Conservation (phyloP, 306 rosid genomes). For the Quercus rubra region DNA sequence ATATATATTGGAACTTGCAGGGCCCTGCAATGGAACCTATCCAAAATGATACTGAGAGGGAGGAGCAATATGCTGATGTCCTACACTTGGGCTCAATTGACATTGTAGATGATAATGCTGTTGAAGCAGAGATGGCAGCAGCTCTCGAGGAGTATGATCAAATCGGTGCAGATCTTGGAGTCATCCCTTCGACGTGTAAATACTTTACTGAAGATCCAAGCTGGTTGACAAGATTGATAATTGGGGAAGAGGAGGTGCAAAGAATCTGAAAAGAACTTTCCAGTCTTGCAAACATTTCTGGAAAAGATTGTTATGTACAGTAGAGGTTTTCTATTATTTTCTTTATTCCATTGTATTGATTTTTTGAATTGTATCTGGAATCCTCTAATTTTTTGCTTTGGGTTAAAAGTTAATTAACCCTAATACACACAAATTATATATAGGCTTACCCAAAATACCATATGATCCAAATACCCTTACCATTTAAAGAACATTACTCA, state of each 20-base stretch:
- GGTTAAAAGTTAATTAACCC: too few relatives aligned
- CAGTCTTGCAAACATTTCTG: neutral
- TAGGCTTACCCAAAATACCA: too few relatives aligned
- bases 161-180: conserved; percentile 82
- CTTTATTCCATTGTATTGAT: neutral
- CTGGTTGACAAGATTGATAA: conserved; percentile 88
- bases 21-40: conserved; percentile 70
- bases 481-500: too few relatives aligned
- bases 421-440: too few relatives aligned
- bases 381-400: too few relatives aligned
- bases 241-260: conserved; percentile 70
- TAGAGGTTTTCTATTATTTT: neutral
- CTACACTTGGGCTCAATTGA: conserved; percentile 53
- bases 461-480: too few relatives aligned
- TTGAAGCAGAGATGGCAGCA: conserved; percentile 76
- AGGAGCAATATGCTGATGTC: conserved; percentile 69
- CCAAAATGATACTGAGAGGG: conserved; percentile 57
- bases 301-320: neutral
- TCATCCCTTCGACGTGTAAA: conserved; percentile 65
- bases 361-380: too few relatives aligned
- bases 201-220: conserved; percentile 74
- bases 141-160: conserved; percentile 74
- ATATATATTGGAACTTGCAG: conserved; percentile 35
- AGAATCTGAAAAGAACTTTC: conserved; percentile 28
- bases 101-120: conserved; percentile 40